Conservation (phyloP, 1,284 basidiomycete species). For the Malassezia brasiliensis region DNA sequence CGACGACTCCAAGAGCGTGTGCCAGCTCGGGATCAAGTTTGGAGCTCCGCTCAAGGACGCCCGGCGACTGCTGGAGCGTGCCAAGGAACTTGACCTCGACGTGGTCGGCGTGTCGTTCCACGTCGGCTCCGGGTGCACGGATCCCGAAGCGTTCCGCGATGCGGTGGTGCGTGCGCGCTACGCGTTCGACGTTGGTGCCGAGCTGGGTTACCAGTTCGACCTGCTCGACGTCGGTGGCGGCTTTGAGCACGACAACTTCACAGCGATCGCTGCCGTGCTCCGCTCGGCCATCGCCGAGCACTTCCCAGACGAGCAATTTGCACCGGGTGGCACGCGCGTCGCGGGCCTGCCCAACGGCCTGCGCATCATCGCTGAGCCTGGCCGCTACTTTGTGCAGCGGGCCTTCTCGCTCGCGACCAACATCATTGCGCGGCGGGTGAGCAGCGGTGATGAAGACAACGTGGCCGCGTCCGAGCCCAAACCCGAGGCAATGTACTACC, state of each 20-base stretch:
- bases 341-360: conserved; percentile 55
- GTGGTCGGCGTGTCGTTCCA: conserved; percentile 96
- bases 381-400: conserved; percentile 81
- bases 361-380: conserved; percentile 89
- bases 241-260: conserved; percentile 83
- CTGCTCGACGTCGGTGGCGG: conserved; percentile 91
- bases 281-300: conserved; percentile 64
- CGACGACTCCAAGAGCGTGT: conserved; percentile 89
- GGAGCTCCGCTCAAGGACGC: conserved; percentile 82
- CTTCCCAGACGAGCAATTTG: conserved; percentile 62
- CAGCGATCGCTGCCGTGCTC: conserved; percentile 66
- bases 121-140: conserved; percentile 92
- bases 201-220: conserved; percentile 70
- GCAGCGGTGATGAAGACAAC: conserved; percentile 23
- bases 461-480: conserved; percentile 7
- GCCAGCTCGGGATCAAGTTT: conserved; percentile 89
- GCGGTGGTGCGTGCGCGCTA: conserved; percentile 71
- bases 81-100: conserved; percentile 68
- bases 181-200: conserved; percentile 78
- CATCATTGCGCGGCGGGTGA: conserved; percentile 67
- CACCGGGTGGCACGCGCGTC: conserved; percentile 35
- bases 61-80: conserved; percentile 67
- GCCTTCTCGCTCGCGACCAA: conserved; percentile 89
- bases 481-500: conserved; percentile 47
- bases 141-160: conserved; percentile 78